Base-by-base conservation (phyloP, 139 green algal genomes). In the Yamagishiella unicocca region DNA sequence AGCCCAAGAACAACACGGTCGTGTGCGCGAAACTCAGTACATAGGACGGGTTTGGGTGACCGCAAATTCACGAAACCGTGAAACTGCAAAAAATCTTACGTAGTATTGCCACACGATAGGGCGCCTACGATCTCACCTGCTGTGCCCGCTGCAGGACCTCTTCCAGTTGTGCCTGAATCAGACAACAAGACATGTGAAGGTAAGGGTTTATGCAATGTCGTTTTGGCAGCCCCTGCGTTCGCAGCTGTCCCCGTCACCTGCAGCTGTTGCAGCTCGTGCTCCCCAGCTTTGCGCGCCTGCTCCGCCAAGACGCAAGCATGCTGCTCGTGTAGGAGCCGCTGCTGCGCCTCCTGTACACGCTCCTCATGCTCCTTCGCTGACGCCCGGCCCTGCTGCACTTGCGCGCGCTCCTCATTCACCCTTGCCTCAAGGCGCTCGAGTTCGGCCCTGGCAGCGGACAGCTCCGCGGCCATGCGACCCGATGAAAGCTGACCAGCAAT, bases 131-230 rank as follows among this genome's bases (percentile, higher is more conserved):
- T n/a, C n/a, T n/a, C 54, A 89, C 43, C 62, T 90, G 74, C 46
- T 88, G 45, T 46, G 67, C 53, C n/a, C 55, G 78, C 24, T 68
- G 45, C 75, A 87, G 61, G 27, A 45, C 43, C 40, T 91, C 82
- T 31, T 64, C 73, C 50, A 88, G 17, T n/a, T 62, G 62, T 8
- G 72, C 72, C 72, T 80, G 72, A 42, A 5, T 68, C 58, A 64
- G 72, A 55, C 64, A 25, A 50, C 46, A 31, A 46, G n/a, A 1
- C 21, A 62, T 35, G 73, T 79, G 53, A n/a, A n/a, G n/a, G n/a
- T n/a, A n/a, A n/a, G n/a, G n/a, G n/a, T n/a, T n/a, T n/a, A n/a
- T n/a, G n/a, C n/a, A n/a, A n/a, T n/a, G n/a, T n/a, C n/a, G n/a
- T 17, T 58, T 17, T 58, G 50, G 50, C 12, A 58, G 50, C 12